Evolutionary conservation across 352 stramenopile genomes (phyloP).

Genomic region (Aphanomyces cochlioides): DNA sequence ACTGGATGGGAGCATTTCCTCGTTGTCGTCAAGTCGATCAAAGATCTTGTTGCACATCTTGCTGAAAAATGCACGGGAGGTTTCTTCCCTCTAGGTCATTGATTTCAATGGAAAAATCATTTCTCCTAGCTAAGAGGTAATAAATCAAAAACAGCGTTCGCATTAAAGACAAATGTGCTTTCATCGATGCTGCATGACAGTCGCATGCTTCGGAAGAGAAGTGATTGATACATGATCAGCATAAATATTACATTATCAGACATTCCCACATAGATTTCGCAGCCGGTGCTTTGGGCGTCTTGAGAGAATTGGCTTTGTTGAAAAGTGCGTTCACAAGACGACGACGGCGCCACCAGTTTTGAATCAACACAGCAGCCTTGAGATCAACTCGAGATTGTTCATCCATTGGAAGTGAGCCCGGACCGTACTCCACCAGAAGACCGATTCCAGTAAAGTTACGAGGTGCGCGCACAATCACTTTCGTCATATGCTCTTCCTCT

Average conservation of each 20-base stretch:
- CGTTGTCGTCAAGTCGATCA: slow-evolving; percentile 2
- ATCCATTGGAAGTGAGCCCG: slow-evolving; percentile 82
- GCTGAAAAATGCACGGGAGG: neutral
- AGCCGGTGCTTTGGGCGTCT: neutral
- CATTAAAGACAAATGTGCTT: too few relatives aligned
- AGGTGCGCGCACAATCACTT: slow-evolving; percentile 78
- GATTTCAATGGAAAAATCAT: too few relatives aligned
- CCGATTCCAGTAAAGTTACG: slow-evolving; percentile 80
- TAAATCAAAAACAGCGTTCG: too few relatives aligned
- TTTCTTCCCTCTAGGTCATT: neutral
- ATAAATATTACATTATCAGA: slow-evolving; percentile 14
- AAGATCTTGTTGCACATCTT: neutral
- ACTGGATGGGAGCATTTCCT: slow-evolving; percentile 9
- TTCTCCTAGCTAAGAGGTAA: too few relatives aligned
- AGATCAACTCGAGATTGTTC: slow-evolving; percentile 85
- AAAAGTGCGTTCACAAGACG: slow-evolving; percentile 58
- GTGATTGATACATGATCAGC: neutral
- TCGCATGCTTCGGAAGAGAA: neutral
- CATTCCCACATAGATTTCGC: neutral
- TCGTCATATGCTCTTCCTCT: slow-evolving; percentile 85
- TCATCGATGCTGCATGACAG: too few relatives aligned
- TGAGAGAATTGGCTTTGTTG: slow-evolving; percentile 41
- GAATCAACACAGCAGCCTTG: slow-evolving; percentile 67
- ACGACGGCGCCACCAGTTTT: slow-evolving; percentile 80
- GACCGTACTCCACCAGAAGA: slow-evolving; percentile 76